A percentile compares a stretch with the other conserved stretches of the same genome.
Evolutionary conservation across 2,329 filamentous ascomycete species (phyloP).

Genomic region (Cucurbitaria berberidis): DNA sequence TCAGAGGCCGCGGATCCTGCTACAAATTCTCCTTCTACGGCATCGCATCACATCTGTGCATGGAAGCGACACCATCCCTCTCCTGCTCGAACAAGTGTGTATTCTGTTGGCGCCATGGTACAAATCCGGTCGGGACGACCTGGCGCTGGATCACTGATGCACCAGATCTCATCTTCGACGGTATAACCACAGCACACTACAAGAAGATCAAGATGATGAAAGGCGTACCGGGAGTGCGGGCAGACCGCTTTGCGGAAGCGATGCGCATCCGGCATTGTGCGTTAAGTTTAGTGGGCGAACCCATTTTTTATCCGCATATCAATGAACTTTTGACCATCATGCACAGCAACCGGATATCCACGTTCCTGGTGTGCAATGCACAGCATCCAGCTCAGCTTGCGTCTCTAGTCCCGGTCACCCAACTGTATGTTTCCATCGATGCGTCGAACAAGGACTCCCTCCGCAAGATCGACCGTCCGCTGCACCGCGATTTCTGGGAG

Average conservation of each 20-base stretch:
- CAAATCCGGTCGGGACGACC: conserved; percentile 93
- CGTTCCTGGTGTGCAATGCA: conserved; percentile 95
- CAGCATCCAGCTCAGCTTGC: conserved; percentile 93
- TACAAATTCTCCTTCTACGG: conserved; percentile 99
- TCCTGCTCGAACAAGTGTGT: conserved; percentile 99
- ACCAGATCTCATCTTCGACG: conserved; percentile 85
- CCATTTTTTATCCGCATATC: conserved; percentile 98
- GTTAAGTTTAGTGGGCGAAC: conserved; percentile 88
- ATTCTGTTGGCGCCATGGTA: conserved; percentile 98
- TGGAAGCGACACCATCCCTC: conserved; percentile 95
- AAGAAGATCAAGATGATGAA: conserved; percentile 98
- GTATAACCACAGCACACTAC: conserved; percentile 91
- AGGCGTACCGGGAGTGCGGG: conserved; percentile 88
- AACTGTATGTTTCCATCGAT: conserved; percentile 96
- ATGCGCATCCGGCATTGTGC: conserved; percentile 95
- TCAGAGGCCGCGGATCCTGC: conserved; percentile 90
- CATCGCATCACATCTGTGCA: conserved; percentile 94
- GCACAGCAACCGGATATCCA: conserved; percentile 85
- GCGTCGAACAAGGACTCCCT: conserved; percentile 88
- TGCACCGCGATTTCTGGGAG: conserved; percentile 98
- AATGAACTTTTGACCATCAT: conserved; percentile 88
- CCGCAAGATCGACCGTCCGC: conserved; percentile 84
- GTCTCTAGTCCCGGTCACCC: conserved; percentile 82
- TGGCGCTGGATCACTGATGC: conserved; percentile 97
- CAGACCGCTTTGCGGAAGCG: conserved; percentile 89